These are phyloP conservation scores for Chlamydomonas reinhardtii DNA, from an alignment of 163 green algal species.

Conservation along the genomic window DNA sequence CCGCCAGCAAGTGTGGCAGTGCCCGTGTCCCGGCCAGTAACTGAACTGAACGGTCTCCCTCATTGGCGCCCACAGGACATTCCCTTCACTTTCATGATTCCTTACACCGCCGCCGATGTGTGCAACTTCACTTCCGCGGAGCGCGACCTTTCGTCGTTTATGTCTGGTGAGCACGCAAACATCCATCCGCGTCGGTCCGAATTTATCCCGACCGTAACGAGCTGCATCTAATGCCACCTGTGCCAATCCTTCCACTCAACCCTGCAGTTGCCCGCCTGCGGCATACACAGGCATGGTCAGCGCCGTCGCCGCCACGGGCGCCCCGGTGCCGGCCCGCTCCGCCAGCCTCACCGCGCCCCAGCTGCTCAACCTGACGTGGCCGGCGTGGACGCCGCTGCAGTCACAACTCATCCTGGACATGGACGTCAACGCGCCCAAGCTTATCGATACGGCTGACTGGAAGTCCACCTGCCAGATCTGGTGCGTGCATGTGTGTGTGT, in stretches of 20 bases:
- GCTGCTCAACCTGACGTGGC: not conserved
- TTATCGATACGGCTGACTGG: not conserved
- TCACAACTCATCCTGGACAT: not conserved
- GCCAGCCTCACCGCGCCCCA: not conserved
- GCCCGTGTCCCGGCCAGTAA: too few species aligned
- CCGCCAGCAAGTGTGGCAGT: too few species aligned
- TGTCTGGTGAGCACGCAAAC: conserved; percentile 16
- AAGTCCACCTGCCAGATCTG: conserved; percentile 14
- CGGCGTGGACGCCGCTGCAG: not conserved
- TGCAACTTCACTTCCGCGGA: conserved; percentile 2
- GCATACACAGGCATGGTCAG: not conserved
- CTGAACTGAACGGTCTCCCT: too few species aligned
- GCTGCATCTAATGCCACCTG: too few species aligned
- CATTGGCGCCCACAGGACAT: not conserved
- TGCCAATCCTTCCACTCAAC: too few species aligned
- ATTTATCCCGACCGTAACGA: too few species aligned
- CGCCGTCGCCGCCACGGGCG: conserved; percentile 6
- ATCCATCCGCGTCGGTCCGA: too few species aligned
- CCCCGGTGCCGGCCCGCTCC: conserved; percentile 1
- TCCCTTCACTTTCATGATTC: conserved; percentile 4
- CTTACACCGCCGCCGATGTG: not conserved
- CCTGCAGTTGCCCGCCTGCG: too few species aligned
- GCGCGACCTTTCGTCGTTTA: not conserved
- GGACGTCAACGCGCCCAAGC: not conserved
- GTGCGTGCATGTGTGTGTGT: not conserved